A percentile compares a stretch with the other conserved stretches of the same genome.
Evolutionary conservation across 331 rosid genomes (phyloP).

Genomic region (Cydonia oblonga): DNA sequence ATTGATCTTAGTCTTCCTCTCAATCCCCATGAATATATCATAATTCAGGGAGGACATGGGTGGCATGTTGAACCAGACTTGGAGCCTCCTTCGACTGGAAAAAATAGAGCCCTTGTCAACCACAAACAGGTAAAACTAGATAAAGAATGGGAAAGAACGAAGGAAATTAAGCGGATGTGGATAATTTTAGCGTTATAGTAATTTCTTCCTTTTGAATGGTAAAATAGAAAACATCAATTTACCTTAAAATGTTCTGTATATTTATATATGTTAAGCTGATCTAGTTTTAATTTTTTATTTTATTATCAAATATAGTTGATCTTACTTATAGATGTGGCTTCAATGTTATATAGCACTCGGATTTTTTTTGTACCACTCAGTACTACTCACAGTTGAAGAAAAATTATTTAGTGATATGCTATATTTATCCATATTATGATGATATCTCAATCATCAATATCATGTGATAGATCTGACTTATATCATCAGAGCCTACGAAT

Average conservation of each 20-base stretch:
- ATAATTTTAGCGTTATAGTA: neutral
- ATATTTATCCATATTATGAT: neutral
- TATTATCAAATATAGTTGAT: neutral
- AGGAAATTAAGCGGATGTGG: neutral
- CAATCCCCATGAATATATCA: neutral
- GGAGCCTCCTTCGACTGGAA: neutral
- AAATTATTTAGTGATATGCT: neutral
- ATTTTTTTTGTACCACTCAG: neutral
- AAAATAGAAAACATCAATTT: too few relatives aligned
- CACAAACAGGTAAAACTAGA: conserved; percentile 5
- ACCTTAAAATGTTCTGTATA: neutral
- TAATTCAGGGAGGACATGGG: neutral
- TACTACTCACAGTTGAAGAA: neutral
- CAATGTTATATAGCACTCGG: neutral
- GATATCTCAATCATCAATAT: neutral
- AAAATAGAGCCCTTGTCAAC: neutral
- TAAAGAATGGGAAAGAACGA: neutral
- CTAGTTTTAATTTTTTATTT: neutral
- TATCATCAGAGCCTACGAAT: neutral
- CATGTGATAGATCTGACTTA: neutral
- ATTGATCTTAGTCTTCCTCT: neutral
- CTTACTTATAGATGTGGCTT: neutral
- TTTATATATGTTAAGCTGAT: neutral
- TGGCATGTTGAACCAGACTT: neutral
- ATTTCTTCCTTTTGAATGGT: neutral